A percentile compares a stretch with the other conserved stretches of the same genome.
Conservation (phyloP, 305 asterid genomes). For the Lippia alba region DNA sequence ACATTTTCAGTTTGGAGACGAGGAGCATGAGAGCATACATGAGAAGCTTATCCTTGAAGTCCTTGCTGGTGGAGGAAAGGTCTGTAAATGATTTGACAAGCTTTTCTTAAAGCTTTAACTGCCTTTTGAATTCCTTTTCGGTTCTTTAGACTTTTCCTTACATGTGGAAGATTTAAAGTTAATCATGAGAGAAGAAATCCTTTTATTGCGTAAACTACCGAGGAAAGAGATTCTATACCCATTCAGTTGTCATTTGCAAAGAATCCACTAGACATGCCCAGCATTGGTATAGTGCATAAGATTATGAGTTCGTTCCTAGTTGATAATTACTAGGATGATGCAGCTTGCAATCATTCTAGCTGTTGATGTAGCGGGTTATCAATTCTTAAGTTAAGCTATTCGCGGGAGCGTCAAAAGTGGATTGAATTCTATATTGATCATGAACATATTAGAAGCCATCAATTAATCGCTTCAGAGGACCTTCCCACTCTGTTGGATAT, state of each 20-base stretch:
- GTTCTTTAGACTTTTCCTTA: slow-evolving; percentile 18
- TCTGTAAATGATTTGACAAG: slow-evolving; percentile 46
- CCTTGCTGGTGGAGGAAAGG: slow-evolving; percentile 99
- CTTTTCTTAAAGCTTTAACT: slow-evolving; percentile 20
- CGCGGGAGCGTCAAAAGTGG: slow-evolving; percentile 19
- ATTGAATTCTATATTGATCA: neutral
- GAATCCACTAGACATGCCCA: slow-evolving; percentile 8
- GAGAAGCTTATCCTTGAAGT: slow-evolving; percentile 80
- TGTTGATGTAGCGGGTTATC: slow-evolving; percentile 17
- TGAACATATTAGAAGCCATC: slow-evolving; percentile 9
- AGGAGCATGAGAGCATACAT: slow-evolving; percentile 50
- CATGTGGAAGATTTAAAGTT: slow-evolving; percentile 12
- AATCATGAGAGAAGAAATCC: slow-evolving; percentile 19
- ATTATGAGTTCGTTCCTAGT: slow-evolving; percentile 12
- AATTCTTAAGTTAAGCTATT: slow-evolving; percentile 23
- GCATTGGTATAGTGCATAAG: slow-evolving; percentile 17
- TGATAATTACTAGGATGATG: slow-evolving; percentile 26
- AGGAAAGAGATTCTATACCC: slow-evolving; percentile 15
- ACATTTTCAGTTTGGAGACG: slow-evolving; percentile 68
- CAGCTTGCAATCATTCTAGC: slow-evolving; percentile 20
- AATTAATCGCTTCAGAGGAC: slow-evolving; percentile 14
- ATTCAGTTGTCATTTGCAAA: slow-evolving; percentile 18
- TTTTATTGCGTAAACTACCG: slow-evolving; percentile 4
- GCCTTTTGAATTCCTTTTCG: neutral
- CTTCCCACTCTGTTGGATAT: slow-evolving; percentile 12